phyloP scores from a whole-genome alignment of 2,329 filamentous ascomycete species.

The Fusarium aywerte region DNA sequence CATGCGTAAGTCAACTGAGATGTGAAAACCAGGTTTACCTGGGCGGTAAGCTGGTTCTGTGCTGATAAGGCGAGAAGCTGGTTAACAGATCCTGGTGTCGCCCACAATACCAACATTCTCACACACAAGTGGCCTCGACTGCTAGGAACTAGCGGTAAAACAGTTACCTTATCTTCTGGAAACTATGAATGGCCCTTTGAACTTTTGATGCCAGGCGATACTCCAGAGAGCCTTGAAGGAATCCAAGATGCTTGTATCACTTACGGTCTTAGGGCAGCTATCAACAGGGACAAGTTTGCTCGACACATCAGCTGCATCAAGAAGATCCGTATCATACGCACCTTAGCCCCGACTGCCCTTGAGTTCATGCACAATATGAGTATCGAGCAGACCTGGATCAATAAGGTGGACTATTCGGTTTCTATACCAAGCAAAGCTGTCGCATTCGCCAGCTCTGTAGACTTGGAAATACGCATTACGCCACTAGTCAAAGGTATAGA shows the following conservation, averaged over 20 bases:
- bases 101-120: conserved; percentile 67
- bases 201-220: conserved; percentile 72
- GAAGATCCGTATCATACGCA: conserved; percentile 78
- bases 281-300: conserved; percentile 84
- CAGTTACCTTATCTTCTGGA: conserved; percentile 69
- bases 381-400: conserved; percentile 95
- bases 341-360: conserved; percentile 76
- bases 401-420: conserved; percentile 96
- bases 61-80: conserved; percentile 52
- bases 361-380: conserved; percentile 88
- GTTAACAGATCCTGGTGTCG: conserved; percentile 63
- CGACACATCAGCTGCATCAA: conserved; percentile 85
- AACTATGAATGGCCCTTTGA: conserved; percentile 89
- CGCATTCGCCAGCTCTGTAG: conserved; percentile 87
- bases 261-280: conserved; percentile 89
- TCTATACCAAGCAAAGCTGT: conserved; percentile 92
- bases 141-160: conserved; percentile 62
- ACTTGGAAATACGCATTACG: conserved; percentile 84
- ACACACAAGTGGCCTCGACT: conserved; percentile 76
- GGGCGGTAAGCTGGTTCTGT: fast-evolving
- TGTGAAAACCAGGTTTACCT: fast-evolving
- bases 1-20: conserved; percentile 62
- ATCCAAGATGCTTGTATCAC: conserved; percentile 84
- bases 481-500: conserved; percentile 88
- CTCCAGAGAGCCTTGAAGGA: conserved; percentile 89